Base-by-base conservation (phyloP, 805 yeast genomes). In the Sungouiozyma intestinalis region DNA sequence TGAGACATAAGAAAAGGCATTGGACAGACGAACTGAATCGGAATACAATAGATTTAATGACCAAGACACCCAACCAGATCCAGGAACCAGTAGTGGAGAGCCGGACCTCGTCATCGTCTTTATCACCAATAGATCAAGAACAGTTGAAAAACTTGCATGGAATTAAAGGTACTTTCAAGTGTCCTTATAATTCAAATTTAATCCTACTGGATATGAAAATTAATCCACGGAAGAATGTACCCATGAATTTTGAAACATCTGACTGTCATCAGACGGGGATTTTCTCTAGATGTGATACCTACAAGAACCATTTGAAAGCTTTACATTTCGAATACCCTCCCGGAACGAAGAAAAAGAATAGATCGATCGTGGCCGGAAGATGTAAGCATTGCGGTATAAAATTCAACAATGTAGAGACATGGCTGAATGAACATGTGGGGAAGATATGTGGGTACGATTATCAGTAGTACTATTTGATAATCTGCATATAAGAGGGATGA, bases 241-340 rank as follows among this genome's bases (percentile, higher is more conserved):
- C 51, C 27, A 40, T 50, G 21, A 42, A 38, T 35, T 60, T 58
- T 40, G 63, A 55, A 34, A 55, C 64, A 2, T 52, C 57, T 6
- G 51, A 51, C 39, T 86, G 95, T 57, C 97, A 87, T 58, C 74
- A 76, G 42, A 76, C 85, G 6, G 97, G 97, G 4, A 79, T 83
- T 24, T 87, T 87, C 54, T 78, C 87, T 11, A 71, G 97, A 40
- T 83, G 95, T 58, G 97, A 87, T 58, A 87, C 97, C 3, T 87
- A 77, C 65, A 87, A 87, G 57, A 87, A 87, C 63, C 97, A 87
- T 63, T 68, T 87, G 47, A 85, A 84, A 59, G 94, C 95, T 2
- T 72, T 87, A 47, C 97, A 87, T 57, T 87, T 87, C 60, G 81
- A 76, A 49, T 87, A 87, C 61, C 96, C 96, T 4, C 73, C 73